Percentiles rank a stretch among this genome's conserved stretches.
phyloP scores from a whole-genome alignment of 805 yeast species.

The Candida jianshihensis region DNA sequence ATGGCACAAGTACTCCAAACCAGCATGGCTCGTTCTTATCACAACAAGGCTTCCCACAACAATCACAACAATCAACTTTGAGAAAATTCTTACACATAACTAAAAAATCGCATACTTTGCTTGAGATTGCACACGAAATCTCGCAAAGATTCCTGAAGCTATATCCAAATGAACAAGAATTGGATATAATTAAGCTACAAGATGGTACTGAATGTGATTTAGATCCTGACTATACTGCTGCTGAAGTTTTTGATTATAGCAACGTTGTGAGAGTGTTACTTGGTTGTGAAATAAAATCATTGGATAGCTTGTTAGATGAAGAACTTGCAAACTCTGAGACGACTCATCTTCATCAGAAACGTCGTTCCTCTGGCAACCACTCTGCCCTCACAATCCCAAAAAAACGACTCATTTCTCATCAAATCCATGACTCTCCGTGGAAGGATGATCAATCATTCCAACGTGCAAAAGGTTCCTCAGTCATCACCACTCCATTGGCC shows the following conservation, averaged over 20 bases:
- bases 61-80: constrained; percentile 10
- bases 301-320: constrained; percentile 9
- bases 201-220: constrained; percentile 65
- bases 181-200: constrained; percentile 56
- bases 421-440: constrained; percentile 11
- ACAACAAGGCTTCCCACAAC: constrained; percentile 11
- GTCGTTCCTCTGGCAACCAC: constrained; percentile 18
- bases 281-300: constrained; percentile 30
- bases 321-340: neutral
- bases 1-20: constrained; percentile 31
- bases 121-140: constrained; percentile 47
- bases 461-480: neutral
- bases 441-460: constrained; percentile 1
- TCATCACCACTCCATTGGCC: constrained; percentile 29
- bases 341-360: constrained; percentile 7
- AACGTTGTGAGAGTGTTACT: constrained; percentile 41
- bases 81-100: constrained; percentile 64
- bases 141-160: constrained; percentile 48
- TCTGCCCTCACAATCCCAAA: constrained; percentile 21
- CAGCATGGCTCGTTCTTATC: constrained; percentile 15
- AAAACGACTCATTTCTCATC: constrained; percentile 11
- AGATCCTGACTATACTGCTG: constrained; percentile 67
- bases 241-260: constrained; percentile 53
- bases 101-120: constrained; percentile 36
- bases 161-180: constrained; percentile 54